These are phyloP conservation scores for Starmera caribaea DNA, from an alignment of 805 yeast species.

Conservation along the genomic window DNA sequence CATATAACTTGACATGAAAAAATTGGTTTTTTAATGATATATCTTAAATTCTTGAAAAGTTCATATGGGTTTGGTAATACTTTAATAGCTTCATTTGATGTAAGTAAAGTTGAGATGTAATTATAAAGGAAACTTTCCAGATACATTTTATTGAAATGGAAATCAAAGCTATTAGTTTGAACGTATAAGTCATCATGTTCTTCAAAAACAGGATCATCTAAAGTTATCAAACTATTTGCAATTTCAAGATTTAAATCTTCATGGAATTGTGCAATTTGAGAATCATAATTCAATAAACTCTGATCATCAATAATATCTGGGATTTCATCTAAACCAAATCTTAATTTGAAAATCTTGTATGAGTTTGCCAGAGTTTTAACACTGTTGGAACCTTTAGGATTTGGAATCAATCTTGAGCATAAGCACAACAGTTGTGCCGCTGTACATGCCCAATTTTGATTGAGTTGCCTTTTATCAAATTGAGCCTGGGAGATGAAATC, in stretches of 20 bases:
- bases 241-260: conserved; percentile 18
- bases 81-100: conserved; percentile 20
- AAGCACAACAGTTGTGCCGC: conserved; percentile 30
- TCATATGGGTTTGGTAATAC: conserved; percentile 33
- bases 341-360: conserved; percentile 24
- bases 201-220: neutral
- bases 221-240: conserved; percentile 9
- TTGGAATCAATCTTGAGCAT: conserved; percentile 24
- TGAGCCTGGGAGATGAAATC: neutral
- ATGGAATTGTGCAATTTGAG: conserved; percentile 8
- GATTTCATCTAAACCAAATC: conserved; percentile 5
- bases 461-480: neutral
- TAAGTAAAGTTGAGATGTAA: conserved; percentile 28
- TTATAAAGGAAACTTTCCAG: conserved; percentile 35
- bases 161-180: conserved; percentile 2
- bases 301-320: neutral
- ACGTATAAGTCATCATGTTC: neutral
- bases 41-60: conserved; percentile 24
- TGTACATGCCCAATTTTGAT: conserved; percentile 29
- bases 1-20: conserved; percentile 28
- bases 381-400: conserved; percentile 18
- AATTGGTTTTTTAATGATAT: conserved; percentile 24
- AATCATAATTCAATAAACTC: neutral
- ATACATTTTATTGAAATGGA: conserved; percentile 23
- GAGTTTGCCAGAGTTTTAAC: conserved; percentile 26